A percentile compares a stretch with the other conserved stretches of the same genome.
These are phyloP conservation scores for Gautieria morchelliformis DNA, from an alignment of 768 basidiomycete genomes.

Conservation along the genomic window DNA sequence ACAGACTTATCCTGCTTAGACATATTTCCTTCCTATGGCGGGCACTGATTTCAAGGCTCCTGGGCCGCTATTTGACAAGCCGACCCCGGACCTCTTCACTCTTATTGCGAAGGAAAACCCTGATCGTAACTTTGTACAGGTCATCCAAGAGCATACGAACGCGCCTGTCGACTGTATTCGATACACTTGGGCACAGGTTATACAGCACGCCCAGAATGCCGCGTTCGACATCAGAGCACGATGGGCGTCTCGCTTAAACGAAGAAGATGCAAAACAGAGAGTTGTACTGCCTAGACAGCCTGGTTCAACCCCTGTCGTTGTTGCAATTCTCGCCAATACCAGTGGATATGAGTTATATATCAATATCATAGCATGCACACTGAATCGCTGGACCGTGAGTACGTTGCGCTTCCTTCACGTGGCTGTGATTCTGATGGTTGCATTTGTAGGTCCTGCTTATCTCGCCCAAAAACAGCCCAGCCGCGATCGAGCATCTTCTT, in stretches of 20 bases:
- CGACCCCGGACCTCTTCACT: not conserved
- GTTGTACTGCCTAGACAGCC: not conserved
- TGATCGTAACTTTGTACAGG: not conserved
- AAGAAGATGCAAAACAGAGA: not conserved
- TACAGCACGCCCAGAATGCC: not conserved
- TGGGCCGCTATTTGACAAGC: not conserved
- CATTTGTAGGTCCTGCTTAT: not conserved
- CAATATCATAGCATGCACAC: not conserved
- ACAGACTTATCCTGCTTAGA: no score
- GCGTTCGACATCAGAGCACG: not conserved
- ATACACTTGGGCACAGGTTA: not conserved
- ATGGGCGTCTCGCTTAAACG: not conserved
- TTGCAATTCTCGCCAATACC: not conserved
- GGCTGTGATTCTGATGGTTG: not conserved
- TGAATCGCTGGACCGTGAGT: constrained; percentile 6
- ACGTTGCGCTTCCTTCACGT: no score
- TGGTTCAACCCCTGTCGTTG: not conserved
- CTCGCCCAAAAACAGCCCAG: not conserved
- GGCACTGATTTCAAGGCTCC: not conserved
- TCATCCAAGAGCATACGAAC: not conserved
- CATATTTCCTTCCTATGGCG: not conserved
- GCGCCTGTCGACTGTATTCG: not conserved
- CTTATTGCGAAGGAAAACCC: not conserved
- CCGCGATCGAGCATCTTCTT: constrained; percentile 2
- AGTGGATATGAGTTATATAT: not conserved